Conservation (phyloP, 768 basidiomycete genomes). For the Tulasnella sp. region DNA sequence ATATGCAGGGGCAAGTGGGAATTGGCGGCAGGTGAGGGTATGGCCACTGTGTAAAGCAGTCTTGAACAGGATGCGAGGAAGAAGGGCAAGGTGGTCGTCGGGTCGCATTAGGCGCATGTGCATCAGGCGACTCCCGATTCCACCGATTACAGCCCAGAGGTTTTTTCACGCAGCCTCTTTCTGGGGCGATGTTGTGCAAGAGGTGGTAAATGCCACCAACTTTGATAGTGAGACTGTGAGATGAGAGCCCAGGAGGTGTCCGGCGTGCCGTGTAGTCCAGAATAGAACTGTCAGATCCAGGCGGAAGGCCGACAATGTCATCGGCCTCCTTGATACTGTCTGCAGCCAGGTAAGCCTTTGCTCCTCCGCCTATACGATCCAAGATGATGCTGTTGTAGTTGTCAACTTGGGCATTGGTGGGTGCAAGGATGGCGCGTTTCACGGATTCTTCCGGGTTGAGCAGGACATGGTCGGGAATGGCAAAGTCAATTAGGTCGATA, state of each 20-base stretch:
- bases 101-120: background rate
- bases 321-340: slow-evolving; percentile 25
- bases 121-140: background rate
- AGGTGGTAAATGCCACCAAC: slow-evolving; percentile 4
- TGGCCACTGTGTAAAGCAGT: background rate
- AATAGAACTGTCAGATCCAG: slow-evolving; percentile 4
- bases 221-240: slow-evolving; percentile 1
- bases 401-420: slow-evolving; percentile 31
- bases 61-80: slow-evolving; percentile 15
- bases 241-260: slow-evolving; percentile 10
- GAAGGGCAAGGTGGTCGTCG: background rate
- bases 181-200: slow-evolving; percentile 8
- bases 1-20: slow-evolving; percentile 17
- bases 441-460: slow-evolving; percentile 26
- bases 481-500: slow-evolving; percentile 25
- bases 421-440: slow-evolving; percentile 30
- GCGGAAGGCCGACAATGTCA: slow-evolving; percentile 18
- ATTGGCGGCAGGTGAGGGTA: slow-evolving; percentile 14
- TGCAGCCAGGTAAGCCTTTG: slow-evolving; percentile 23
- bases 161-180: slow-evolving; percentile 14
- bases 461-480: slow-evolving; percentile 26
- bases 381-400: slow-evolving; percentile 30
- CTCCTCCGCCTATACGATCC: slow-evolving; percentile 22
- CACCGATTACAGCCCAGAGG: slow-evolving; percentile 1
- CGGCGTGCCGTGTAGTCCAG: slow-evolving; percentile 23